These are phyloP conservation scores for Solanum ahanhuiri DNA, from an alignment of 257 asterid species.

Conservation along the genomic window DNA sequence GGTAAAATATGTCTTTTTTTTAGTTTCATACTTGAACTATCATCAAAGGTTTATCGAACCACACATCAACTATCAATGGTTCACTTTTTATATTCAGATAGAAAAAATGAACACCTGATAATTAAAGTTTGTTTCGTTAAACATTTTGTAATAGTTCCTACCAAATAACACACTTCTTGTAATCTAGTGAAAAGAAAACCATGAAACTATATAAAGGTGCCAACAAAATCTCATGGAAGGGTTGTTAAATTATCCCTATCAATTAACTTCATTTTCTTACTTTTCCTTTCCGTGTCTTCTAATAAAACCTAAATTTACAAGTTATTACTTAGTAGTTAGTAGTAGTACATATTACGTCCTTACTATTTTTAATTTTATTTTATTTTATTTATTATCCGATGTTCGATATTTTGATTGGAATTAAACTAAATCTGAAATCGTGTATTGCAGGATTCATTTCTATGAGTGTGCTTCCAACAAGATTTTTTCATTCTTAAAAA, in stretches of 20 bases:
- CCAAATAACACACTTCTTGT: neutral
- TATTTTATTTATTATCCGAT: rapidly evolving
- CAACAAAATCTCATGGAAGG: neutral
- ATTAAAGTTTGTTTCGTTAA: too few relatives aligned
- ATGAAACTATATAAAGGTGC: neutral
- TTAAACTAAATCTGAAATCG: neutral
- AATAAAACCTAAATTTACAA: neutral
- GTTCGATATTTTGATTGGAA: neutral
- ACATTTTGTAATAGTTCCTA: too few relatives aligned
- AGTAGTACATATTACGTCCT: neutral
- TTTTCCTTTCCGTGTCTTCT: neutral
- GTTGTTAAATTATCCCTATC: neutral
- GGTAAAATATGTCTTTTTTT: too few relatives aligned
- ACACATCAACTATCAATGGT: too few relatives aligned
- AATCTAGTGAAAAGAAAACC: neutral
- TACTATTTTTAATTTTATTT: neutral
- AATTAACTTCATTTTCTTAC: neutral
- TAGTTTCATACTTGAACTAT: too few relatives aligned
- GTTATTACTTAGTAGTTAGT: neutral
- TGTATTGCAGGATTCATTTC: neutral
- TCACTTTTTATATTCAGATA: too few relatives aligned
- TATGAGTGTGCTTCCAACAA: neutral
- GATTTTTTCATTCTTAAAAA: neutral
- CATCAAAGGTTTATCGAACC: too few relatives aligned
- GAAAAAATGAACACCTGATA: neutral